phyloP scores from a whole-genome alignment of 2,329 filamentous ascomycete genomes.

The Fusarium transvaalense region DNA sequence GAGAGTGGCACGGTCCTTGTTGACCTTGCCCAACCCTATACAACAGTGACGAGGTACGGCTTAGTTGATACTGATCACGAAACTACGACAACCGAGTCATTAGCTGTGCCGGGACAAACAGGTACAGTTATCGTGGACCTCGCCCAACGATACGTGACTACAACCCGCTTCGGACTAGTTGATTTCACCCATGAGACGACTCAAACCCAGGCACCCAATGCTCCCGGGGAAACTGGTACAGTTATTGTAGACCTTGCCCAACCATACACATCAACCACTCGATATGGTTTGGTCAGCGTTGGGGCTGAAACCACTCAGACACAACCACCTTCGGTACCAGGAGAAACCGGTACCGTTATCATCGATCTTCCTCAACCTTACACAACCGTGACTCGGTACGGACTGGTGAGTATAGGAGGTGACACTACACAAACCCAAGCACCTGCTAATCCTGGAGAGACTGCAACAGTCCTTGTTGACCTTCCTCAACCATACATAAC shows the following conservation, averaged over 20 bases:
- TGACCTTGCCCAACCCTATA: not conserved
- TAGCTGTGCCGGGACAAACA: not conserved
- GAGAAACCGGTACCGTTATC: not conserved
- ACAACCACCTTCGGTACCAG: not conserved
- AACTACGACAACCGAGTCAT: not conserved
- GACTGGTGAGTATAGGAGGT: not conserved
- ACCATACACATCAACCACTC: not conserved
- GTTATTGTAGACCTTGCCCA: not conserved
- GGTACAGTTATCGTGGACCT: not conserved
- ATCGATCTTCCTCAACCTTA: conserved; percentile 9
- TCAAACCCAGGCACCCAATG: not conserved
- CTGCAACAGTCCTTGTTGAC: not conserved
- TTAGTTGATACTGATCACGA: not conserved
- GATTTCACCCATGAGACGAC: not conserved
- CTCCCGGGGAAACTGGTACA: not conserved
- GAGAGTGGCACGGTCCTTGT: not conserved
- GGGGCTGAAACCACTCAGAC: not conserved
- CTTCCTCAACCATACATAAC: not conserved
- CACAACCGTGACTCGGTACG: not conserved
- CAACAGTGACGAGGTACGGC: not conserved
- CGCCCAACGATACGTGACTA: not conserved
- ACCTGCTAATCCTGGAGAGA: not conserved
- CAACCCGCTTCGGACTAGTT: not conserved
- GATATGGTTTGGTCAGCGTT: not conserved
- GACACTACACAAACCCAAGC: not conserved